phyloP scores from a whole-genome alignment of 345 rosid species.

The Sapria himalayana region DNA sequence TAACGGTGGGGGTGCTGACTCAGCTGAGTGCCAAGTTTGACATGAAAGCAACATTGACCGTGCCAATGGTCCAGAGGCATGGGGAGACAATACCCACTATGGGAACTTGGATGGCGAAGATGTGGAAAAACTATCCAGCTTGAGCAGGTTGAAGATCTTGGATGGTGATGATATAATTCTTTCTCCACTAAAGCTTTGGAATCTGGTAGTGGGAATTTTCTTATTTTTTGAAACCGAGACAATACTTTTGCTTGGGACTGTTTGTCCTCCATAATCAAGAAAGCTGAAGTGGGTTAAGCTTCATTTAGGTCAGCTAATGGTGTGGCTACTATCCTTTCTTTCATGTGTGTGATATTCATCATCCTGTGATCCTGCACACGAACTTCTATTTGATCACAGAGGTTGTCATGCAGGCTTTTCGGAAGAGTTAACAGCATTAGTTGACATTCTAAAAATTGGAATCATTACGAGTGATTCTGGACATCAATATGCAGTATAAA shows the following conservation, averaged over 20 bases:
- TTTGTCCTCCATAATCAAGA: constrained; percentile 75
- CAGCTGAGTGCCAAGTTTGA: too few relatives aligned
- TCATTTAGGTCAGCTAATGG: constrained; percentile 85
- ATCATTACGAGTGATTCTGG: constrained; percentile 82
- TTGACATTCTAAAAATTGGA: constrained; percentile 92
- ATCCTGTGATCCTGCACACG: constrained; percentile 66
- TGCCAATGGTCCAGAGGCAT: too few relatives aligned
- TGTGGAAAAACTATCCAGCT: constrained; percentile 49
- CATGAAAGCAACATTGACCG: too few relatives aligned
- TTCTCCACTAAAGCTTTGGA: constrained; percentile 81
- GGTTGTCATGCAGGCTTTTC: constrained; percentile 71
- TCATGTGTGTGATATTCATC: constrained; percentile 58
- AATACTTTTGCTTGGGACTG: constrained; percentile 85
- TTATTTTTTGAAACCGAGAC: constrained; percentile 84
- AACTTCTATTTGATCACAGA: constrained; percentile 87
- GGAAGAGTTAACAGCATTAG: constrained; percentile 73
- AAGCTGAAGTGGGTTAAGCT: constrained; percentile 77
- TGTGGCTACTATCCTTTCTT: constrained; percentile 63
- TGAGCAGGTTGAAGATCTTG: constrained; percentile 67
- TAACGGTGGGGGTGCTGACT: too few relatives aligned
- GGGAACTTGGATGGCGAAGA: too few relatives aligned
- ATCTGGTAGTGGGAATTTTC: constrained; percentile 55
- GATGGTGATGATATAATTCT: constrained; percentile 68
- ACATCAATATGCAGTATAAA: constrained; percentile 71
- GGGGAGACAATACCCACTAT: too few relatives aligned